phyloP scores from a whole-genome alignment of 2,329 filamentous ascomycete genomes.

The Ophiostoma piceae region DNA sequence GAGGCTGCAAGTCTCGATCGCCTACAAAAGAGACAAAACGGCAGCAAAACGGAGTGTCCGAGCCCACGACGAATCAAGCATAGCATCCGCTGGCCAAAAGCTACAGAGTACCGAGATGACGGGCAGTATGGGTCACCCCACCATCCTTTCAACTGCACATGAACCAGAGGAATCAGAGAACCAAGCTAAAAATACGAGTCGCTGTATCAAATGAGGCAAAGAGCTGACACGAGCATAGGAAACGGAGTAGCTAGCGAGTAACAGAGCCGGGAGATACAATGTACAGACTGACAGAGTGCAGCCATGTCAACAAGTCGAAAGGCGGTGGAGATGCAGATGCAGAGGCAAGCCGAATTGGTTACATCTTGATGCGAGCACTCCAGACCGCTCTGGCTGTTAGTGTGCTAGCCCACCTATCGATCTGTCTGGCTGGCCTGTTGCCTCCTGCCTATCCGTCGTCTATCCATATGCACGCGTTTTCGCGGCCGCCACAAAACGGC shows the following conservation, averaged over 20 bases:
- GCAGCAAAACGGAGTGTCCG: constrained; percentile 3
- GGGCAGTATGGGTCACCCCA: background rate
- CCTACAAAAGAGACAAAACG: background rate
- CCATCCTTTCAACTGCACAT: background rate
- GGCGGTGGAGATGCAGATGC: constrained; percentile 16
- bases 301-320: background rate
- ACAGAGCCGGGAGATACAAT: background rate
- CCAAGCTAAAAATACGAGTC: background rate
- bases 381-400: constrained; percentile 13
- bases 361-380: background rate
- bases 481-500: background rate
- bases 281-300: background rate
- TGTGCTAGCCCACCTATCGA: background rate
- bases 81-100: background rate
- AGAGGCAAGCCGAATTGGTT: background rate
- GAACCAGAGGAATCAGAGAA: constrained; percentile 1
- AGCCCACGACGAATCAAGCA: background rate
- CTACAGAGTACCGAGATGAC: constrained; percentile 6
- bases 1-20: background rate
- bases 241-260: background rate
- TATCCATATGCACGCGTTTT: background rate
- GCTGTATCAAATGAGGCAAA: background rate
- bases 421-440: background rate
- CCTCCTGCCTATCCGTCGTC: background rate
- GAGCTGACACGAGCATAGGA: background rate